phyloP scores from a whole-genome alignment of 225 moss, liverwort and hornwort genomes.

The Anthoceros angustus region DNA sequence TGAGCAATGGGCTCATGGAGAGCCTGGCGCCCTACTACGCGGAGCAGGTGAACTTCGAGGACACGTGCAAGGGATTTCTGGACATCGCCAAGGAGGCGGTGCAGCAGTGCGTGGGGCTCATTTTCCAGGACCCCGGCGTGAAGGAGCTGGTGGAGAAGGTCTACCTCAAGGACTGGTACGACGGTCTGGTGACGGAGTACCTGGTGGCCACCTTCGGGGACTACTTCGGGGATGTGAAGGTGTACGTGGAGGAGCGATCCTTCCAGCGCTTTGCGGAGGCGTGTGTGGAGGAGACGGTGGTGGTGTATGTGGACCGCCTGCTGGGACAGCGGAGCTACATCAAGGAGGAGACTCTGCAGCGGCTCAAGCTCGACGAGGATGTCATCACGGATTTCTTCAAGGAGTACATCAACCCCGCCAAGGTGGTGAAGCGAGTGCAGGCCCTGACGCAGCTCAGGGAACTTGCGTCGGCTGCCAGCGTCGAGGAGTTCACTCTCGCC shows the following conservation, averaged over 20 bases:
- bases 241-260: conserved; percentile 2
- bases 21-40: conserved; percentile 4
- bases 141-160: conserved; percentile 4
- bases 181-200: conserved; percentile 4
- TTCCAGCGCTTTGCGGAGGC: conserved; percentile 5
- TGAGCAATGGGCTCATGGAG: conserved; percentile 3
- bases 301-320: neutral
- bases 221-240: neutral
- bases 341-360: neutral
- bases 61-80: conserved; percentile 4
- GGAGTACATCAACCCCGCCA: neutral
- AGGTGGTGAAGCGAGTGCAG: conserved; percentile 5
- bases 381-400: conserved; percentile 1
- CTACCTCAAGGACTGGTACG: conserved; percentile 3
- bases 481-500: conserved; percentile 5
- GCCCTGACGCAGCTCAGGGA: neutral
- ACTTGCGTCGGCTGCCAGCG: neutral
- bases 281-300: neutral
- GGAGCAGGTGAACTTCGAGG: neutral
- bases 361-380: conserved; percentile 3
- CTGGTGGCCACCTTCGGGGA: conserved; percentile 3
- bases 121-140: conserved; percentile 3
- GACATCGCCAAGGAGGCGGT: conserved; percentile 6
- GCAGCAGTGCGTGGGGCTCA: neutral
- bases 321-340: conserved; percentile 3